phyloP scores from a whole-genome alignment of 1,139 yeast species.

The Geotrichum fermentans region DNA sequence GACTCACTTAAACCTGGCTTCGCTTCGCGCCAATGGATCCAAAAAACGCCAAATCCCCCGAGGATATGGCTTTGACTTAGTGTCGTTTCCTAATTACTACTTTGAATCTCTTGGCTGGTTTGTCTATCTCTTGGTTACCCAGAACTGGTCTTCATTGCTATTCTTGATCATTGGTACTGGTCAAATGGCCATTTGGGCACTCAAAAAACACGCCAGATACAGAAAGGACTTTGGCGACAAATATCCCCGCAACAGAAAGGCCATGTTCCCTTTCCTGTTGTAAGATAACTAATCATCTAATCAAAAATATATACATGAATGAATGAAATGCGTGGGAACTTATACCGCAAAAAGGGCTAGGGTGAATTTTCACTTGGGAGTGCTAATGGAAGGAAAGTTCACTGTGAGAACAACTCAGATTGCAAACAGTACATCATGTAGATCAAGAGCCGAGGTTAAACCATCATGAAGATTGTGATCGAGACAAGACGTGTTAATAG shows the following conservation, averaged over 20 bases:
- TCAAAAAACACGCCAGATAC: constrained; percentile 64
- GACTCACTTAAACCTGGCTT: constrained; percentile 59
- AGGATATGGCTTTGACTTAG: constrained; percentile 46
- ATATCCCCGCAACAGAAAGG: constrained; percentile 67
- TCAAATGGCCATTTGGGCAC: constrained; percentile 81
- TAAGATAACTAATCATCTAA: constrained; percentile 24
- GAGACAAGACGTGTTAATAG: too few species aligned
- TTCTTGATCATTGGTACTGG: constrained; percentile 66
- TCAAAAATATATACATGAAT: neutral
- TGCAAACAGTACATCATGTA: too few species aligned
- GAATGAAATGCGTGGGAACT: too few species aligned
- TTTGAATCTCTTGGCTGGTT: constrained; percentile 80
- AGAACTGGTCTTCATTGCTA: constrained; percentile 70
- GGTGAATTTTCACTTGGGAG: too few species aligned
- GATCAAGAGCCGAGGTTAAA: too few species aligned
- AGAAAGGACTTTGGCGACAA: constrained; percentile 66
- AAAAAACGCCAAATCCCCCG: constrained; percentile 49
- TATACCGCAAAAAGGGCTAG: too few species aligned
- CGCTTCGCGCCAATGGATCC: constrained; percentile 48
- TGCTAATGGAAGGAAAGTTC: too few species aligned
- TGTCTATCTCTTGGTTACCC: constrained; percentile 60
- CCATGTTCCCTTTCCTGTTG: constrained; percentile 54
- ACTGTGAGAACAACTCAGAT: too few species aligned
- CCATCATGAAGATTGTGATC: too few species aligned
- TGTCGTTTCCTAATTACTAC: constrained; percentile 77